Percentiles rank a stretch among this genome's conserved stretches.
Evolutionary conservation across 2,329 filamentous ascomycete genomes (phyloP).

Genomic region (Hortaea werneckii): DNA sequence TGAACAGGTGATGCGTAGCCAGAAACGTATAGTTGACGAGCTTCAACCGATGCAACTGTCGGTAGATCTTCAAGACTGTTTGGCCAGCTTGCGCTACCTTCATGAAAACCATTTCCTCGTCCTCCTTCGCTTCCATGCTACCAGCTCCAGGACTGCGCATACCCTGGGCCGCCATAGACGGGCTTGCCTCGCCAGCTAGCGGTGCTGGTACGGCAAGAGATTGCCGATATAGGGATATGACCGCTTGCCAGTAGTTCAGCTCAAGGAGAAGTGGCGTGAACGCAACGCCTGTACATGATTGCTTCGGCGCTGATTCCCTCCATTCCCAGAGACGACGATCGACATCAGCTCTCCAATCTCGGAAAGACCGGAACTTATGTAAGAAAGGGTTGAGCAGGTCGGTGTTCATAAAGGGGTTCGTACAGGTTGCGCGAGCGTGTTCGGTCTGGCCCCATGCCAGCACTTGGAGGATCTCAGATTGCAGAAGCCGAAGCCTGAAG

Average conservation of each 20-base stretch:
- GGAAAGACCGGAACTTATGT: conserved; percentile 71
- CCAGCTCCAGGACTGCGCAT: conserved; percentile 44
- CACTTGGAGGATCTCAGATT: conserved; percentile 92
- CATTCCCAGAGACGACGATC: conserved; percentile 74
- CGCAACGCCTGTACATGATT: conserved; percentile 70
- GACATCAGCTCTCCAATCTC: conserved; percentile 79
- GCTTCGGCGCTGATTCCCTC: conserved; percentile 72
- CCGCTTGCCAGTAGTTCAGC: conserved; percentile 94
- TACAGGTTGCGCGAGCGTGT: conserved; percentile 57
- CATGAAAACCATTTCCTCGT: conserved; percentile 84
- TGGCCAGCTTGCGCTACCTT: conserved; percentile 94
- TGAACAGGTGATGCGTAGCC: conserved; percentile 92
- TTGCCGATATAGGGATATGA: conserved; percentile 91
- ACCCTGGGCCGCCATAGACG: conserved; percentile 43
- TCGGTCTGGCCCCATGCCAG: conserved; percentile 86
- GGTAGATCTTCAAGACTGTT: conserved; percentile 80
- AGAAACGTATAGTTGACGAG: conserved; percentile 45
- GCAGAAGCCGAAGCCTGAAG: conserved; percentile 74
- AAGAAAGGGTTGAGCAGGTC: conserved; percentile 78
- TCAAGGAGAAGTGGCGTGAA: conserved; percentile 87
- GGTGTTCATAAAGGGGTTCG: conserved; percentile 66
- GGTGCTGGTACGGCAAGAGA: conserved; percentile 68
- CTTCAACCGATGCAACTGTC: conserved; percentile 76
- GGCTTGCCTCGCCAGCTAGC: conserved; percentile 65
- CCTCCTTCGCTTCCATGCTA: conserved; percentile 58